phyloP scores from a whole-genome alignment of 768 basidiomycete species.

The Boletus coccyginus region DNA sequence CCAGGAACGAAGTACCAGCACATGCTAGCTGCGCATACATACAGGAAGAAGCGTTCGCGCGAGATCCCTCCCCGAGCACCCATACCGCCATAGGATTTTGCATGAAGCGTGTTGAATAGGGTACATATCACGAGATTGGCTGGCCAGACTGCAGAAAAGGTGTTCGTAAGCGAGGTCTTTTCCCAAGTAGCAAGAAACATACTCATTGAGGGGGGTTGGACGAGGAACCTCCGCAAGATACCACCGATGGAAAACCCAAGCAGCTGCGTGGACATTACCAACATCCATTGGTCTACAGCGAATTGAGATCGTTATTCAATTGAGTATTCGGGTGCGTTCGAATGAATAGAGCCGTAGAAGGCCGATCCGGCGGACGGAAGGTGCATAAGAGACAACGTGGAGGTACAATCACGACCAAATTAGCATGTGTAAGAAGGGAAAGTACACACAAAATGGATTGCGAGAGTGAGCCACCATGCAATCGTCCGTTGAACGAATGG shows the following conservation, averaged over 20 bases:
- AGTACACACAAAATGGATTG: neutral
- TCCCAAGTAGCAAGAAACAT: constrained; percentile 7
- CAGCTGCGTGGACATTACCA: constrained; percentile 70
- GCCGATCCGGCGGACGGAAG: neutral
- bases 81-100: constrained; percentile 44
- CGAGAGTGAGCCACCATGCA: neutral
- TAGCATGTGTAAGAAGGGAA: neutral
- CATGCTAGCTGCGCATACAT: constrained; percentile 33
- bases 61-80: constrained; percentile 45
- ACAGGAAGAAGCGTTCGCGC: constrained; percentile 52
- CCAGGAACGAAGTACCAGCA: constrained; percentile 65
- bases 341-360: neutral
- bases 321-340: neutral
- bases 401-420: constrained; percentile 21
- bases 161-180: neutral
- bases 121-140: constrained; percentile 67
- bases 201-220: constrained; percentile 66
- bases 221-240: constrained; percentile 57
- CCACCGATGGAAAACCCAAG: constrained; percentile 65
- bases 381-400: neutral
- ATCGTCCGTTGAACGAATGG: neutral
- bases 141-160: constrained; percentile 66
- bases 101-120: constrained; percentile 73
- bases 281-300: constrained; percentile 51
- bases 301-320: neutral